Percentiles rank a stretch among this genome's conserved stretches.
These are phyloP conservation scores for Leishmania major DNA, from an alignment of 208 protist genomes.

Conservation along the genomic window DNA sequence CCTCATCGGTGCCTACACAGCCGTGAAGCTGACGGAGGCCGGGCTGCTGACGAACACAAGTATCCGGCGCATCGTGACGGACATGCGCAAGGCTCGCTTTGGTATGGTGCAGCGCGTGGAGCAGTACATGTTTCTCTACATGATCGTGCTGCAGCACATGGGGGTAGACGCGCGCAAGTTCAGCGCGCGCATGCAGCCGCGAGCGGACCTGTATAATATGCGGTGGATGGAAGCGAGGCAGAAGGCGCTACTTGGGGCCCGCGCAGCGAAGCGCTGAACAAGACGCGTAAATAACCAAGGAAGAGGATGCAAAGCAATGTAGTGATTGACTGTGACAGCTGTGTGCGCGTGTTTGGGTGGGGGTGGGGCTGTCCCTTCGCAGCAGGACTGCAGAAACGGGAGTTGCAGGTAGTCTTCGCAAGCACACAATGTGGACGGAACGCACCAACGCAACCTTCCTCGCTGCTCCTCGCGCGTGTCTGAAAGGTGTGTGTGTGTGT, in stretches of 20 bases:
- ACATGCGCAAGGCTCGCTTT: conserved; percentile 65
- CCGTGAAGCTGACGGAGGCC: conserved; percentile 35
- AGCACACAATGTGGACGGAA: neutral
- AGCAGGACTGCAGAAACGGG: neutral
- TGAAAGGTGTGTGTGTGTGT: neutral
- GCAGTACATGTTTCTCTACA: conserved; percentile 88
- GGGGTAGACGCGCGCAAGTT: conserved; percentile 26
- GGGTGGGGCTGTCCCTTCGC: neutral
- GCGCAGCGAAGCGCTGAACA: neutral
- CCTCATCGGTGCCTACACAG: conserved; percentile 78
- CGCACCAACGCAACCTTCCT: neutral
- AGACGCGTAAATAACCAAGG: neutral
- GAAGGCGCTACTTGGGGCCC: conserved; percentile 14
- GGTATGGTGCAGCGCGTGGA: conserved; percentile 88
- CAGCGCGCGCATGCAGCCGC: conserved; percentile 27
- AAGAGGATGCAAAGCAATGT: neutral
- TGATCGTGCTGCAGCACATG: conserved; percentile 57
- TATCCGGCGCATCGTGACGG: conserved; percentile 43
- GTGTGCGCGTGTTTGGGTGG: neutral
- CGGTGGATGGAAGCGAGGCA: conserved; percentile 33
- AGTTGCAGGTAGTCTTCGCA: neutral
- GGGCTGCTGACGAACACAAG: conserved; percentile 39
- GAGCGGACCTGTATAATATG: conserved; percentile 27
- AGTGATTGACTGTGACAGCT: neutral
- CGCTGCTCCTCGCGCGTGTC: neutral